Conservation (phyloP, 805 yeast genomes). For the Wickerhamia fluorescens region DNA sequence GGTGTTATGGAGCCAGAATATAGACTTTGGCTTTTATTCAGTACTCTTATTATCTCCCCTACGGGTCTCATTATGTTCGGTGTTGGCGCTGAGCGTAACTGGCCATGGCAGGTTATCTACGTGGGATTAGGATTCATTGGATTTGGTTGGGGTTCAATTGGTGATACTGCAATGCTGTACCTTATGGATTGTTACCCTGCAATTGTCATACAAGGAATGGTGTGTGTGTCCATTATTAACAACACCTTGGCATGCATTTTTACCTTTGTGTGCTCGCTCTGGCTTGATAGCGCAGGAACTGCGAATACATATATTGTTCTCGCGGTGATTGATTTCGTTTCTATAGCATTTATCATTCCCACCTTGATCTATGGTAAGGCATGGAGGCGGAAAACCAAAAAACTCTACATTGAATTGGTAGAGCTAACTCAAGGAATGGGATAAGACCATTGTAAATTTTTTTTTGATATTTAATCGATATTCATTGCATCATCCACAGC, state of each 20-base stretch:
- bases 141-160: constrained; percentile 32
- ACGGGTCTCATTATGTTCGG: constrained; percentile 31
- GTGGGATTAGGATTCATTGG: constrained; percentile 33
- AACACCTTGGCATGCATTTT: constrained; percentile 32
- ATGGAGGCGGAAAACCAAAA: constrained; percentile 26
- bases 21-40: constrained; percentile 27
- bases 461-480: neutral
- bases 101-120: constrained; percentile 33
- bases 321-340: constrained; percentile 29
- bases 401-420: constrained; percentile 8
- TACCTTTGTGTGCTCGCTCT: constrained; percentile 33
- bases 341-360: constrained; percentile 24
- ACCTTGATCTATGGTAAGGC: constrained; percentile 28
- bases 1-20: constrained; percentile 33
- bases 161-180: constrained; percentile 33
- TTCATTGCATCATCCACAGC: no score
- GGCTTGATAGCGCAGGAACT: constrained; percentile 30
- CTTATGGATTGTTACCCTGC: constrained; percentile 36
- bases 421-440: constrained; percentile 9
- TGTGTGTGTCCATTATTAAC: constrained; percentile 32
- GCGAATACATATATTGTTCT: constrained; percentile 29
- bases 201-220: constrained; percentile 35
- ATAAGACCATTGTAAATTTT: constrained; percentile 1
- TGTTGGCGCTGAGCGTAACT: constrained; percentile 28
- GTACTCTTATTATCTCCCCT: constrained; percentile 30